These are phyloP conservation scores for Cryptosporidium muris DNA, from an alignment of 169 alveolate genomes.

Conservation along the genomic window DNA sequence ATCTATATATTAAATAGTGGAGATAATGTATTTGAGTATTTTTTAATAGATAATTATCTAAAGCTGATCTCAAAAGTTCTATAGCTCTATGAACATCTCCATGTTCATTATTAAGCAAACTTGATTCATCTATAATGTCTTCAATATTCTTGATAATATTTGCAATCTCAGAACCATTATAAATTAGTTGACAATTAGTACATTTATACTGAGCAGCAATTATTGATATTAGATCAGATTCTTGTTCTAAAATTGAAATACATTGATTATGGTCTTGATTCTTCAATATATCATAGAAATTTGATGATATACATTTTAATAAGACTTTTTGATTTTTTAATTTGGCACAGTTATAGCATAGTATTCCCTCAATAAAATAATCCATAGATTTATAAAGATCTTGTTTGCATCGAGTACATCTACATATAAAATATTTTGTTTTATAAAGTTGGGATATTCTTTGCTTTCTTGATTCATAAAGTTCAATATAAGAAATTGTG, in stretches of 20 bases:
- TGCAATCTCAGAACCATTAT: slow-evolving; percentile 38
- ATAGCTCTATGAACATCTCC: slow-evolving; percentile 22
- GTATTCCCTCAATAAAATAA: slow-evolving; percentile 18
- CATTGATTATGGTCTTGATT: not conserved
- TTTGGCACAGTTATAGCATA: slow-evolving; percentile 26
- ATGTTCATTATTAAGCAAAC: slow-evolving; percentile 8
- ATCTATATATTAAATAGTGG: slow-evolving; percentile 28
- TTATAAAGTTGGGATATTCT: slow-evolving; percentile 4
- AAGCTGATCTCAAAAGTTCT: not conserved
- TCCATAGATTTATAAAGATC: slow-evolving; percentile 4
- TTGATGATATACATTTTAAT: not conserved
- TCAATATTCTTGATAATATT: slow-evolving; percentile 13
- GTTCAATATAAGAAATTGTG: slow-evolving; percentile 34
- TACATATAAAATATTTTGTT: slow-evolving; percentile 38
- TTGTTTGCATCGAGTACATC: slow-evolving; percentile 17
- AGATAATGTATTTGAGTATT: slow-evolving; percentile 15
- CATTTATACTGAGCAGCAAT: slow-evolving; percentile 24
- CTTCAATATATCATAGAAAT: no score
- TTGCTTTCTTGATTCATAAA: slow-evolving; percentile 48
- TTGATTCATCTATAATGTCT: slow-evolving; percentile 16
- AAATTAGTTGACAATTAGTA: slow-evolving; percentile 12
- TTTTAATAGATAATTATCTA: slow-evolving; percentile 12
- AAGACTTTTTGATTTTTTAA: not conserved
- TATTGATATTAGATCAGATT: slow-evolving; percentile 26
- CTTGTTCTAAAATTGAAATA: not conserved